Evolutionary conservation across 163 green algal genomes (phyloP).

Genomic region (Chlorella variabilis): DNA sequence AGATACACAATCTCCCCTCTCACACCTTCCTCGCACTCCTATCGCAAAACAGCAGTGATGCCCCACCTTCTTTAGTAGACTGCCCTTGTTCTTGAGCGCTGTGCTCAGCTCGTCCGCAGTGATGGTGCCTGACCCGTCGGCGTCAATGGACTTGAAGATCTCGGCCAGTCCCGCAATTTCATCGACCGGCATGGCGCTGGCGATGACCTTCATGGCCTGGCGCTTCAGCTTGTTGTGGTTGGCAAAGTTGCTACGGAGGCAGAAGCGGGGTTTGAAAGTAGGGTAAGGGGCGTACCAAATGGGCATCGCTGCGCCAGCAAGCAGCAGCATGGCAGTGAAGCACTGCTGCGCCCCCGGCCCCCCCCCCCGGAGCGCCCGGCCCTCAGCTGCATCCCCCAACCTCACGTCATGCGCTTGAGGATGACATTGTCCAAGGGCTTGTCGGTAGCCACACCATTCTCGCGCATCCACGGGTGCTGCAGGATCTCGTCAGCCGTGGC

Average conservation of each 20-base stretch:
- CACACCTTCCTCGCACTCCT: too few relatives aligned
- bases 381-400: not conserved
- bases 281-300: too few relatives aligned
- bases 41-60: too few relatives aligned
- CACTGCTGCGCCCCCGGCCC: not conserved
- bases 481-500: slow-evolving; percentile 91
- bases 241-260: slow-evolving; percentile 82
- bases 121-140: slow-evolving; percentile 90
- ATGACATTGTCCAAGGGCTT: slow-evolving; percentile 93
- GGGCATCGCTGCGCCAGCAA: not conserved
- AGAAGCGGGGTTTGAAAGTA: not conserved
- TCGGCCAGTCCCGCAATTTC: slow-evolving; percentile 93
- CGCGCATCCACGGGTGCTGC: slow-evolving; percentile 91
- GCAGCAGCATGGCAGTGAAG: not conserved
- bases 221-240: slow-evolving; percentile 98
- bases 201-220: slow-evolving; percentile 94
- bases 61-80: slow-evolving; percentile 37
- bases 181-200: slow-evolving; percentile 78
- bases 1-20: too few relatives aligned
- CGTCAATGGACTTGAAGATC: slow-evolving; percentile 95
- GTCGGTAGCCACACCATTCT: slow-evolving; percentile 89
- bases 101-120: slow-evolving; percentile 92
- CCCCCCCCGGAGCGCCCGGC: not conserved
- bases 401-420: slow-evolving; percentile 79
- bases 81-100: slow-evolving; percentile 70